These are phyloP conservation scores for Wallacemonas sp. DNA, from an alignment of 208 protist species.

Conservation along the genomic window DNA sequence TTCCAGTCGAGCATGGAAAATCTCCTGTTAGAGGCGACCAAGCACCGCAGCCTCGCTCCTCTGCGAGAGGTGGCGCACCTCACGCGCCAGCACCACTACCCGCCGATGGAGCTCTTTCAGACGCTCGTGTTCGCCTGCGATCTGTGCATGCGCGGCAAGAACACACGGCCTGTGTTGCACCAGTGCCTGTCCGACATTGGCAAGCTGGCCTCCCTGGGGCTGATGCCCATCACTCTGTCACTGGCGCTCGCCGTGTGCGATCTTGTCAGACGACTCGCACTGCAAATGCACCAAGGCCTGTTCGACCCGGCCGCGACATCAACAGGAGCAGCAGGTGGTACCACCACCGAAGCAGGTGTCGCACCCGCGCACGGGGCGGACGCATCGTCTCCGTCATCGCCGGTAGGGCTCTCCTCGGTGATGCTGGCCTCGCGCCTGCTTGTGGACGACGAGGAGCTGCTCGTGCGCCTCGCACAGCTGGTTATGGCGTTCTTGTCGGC, in stretches of 20 bases:
- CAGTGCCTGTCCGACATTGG: slow-evolving; percentile 69
- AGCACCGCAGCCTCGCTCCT: slow-evolving; percentile 39
- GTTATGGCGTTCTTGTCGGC: slow-evolving; percentile 54
- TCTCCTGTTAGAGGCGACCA: slow-evolving; percentile 53
- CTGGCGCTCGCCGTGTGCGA: slow-evolving; percentile 51
- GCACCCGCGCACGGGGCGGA: too few species aligned
- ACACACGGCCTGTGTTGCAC: slow-evolving; percentile 41
- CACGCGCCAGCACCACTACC: slow-evolving; percentile 44
- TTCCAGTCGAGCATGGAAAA: slow-evolving; percentile 59
- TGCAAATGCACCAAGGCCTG: slow-evolving; percentile 13
- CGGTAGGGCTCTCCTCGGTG: slow-evolving; percentile 1
- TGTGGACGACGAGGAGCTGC: slow-evolving; percentile 60
- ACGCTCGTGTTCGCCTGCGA: slow-evolving; percentile 64
- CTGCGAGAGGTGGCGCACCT: slow-evolving; percentile 59
- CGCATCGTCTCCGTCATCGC: too few species aligned
- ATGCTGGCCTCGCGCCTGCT: slow-evolving; percentile 9
- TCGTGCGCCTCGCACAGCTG: slow-evolving; percentile 60
- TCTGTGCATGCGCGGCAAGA: slow-evolving; percentile 24
- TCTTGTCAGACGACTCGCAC: slow-evolving; percentile 45
- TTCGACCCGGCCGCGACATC: neutral
- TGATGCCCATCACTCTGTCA: slow-evolving; percentile 52
- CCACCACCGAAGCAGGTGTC: too few species aligned
- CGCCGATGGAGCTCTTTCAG: slow-evolving; percentile 49
- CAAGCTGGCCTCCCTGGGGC: slow-evolving; percentile 63
- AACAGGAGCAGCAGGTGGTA: neutral